These are phyloP conservation scores for Carex cristatella DNA, from an alignment of 176 grass and related monocot species.

Conservation along the genomic window DNA sequence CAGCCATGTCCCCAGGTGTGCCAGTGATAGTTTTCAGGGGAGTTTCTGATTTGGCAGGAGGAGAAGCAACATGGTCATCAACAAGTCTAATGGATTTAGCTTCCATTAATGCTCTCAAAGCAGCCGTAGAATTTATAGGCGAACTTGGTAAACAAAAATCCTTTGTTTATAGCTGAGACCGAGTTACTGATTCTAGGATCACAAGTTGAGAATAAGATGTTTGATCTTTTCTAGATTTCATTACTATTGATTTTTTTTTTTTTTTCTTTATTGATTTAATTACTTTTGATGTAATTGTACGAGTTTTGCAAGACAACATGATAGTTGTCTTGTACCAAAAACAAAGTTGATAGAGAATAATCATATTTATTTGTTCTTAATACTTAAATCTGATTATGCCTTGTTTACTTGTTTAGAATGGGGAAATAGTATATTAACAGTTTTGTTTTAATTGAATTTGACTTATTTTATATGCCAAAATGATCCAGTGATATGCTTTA, in stretches of 20 bases:
- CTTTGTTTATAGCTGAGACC: slow-evolving; percentile 6
- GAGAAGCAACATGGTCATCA: slow-evolving; percentile 57
- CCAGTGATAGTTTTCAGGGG: slow-evolving; percentile 79
- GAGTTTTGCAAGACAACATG: neutral
- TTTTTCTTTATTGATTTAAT: neutral
- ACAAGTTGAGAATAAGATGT: neutral
- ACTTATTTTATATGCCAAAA: neutral
- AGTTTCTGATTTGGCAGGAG: slow-evolving; percentile 81
- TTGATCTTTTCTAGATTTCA: neutral
- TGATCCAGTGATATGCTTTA: neutral
- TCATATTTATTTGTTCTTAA: neutral
- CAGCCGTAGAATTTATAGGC: slow-evolving; percentile 55
- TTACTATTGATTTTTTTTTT: neutral
- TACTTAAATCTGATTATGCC: neutral
- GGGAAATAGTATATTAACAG: neutral
- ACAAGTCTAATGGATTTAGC: slow-evolving; percentile 64
- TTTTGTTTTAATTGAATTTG: neutral
- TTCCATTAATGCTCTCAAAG: slow-evolving; percentile 80
- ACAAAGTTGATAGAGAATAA: neutral
- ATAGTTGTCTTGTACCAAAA: neutral
- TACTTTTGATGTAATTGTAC: neutral
- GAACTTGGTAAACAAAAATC: slow-evolving; percentile 41
- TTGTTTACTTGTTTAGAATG: neutral
- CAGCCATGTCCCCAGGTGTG: slow-evolving; percentile 48
- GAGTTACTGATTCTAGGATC: neutral